Evolutionary conservation across 2,329 filamentous ascomycete species (phyloP).

Genomic region (Penicillium aurantiogriseum): DNA sequence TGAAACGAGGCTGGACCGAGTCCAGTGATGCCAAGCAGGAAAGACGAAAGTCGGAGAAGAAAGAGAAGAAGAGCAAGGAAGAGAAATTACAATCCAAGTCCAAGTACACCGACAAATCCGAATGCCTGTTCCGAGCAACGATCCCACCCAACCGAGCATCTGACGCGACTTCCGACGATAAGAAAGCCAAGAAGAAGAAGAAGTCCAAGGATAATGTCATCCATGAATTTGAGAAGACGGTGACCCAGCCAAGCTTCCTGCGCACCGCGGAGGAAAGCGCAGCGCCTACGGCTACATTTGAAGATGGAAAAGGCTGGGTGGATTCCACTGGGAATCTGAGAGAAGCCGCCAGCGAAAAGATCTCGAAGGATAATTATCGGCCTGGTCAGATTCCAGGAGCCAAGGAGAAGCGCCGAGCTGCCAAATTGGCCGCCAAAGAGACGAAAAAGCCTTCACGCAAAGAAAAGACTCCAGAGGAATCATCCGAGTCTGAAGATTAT

Average conservation of each 20-base stretch:
- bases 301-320: constrained; percentile 86
- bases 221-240: constrained; percentile 86
- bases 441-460: constrained; percentile 12
- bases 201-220: constrained; percentile 65
- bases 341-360: constrained; percentile 32
- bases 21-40: constrained; percentile 50
- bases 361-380: constrained; percentile 29
- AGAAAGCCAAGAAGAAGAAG: constrained; percentile 56
- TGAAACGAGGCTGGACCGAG: constrained; percentile 89
- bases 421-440: constrained; percentile 12
- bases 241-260: constrained; percentile 78
- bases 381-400: constrained; percentile 33
- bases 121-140: constrained; percentile 81
- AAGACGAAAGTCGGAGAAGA: constrained; percentile 47
- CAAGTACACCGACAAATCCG: constrained; percentile 75
- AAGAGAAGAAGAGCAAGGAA: constrained; percentile 55
- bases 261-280: constrained; percentile 53
- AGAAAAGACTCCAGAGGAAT: constrained; percentile 15
- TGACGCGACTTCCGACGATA: constrained; percentile 25
- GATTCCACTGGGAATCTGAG: constrained; percentile 74
- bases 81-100: constrained; percentile 63
- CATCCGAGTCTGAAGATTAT: constrained; percentile 32
- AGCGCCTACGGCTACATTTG: constrained; percentile 61
- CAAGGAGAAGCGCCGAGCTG: constrained; percentile 29
- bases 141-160: constrained; percentile 60